Evolutionary conservation across 202 grass and related monocot species (phyloP).

Genomic region (Elaeis oleifera): DNA sequence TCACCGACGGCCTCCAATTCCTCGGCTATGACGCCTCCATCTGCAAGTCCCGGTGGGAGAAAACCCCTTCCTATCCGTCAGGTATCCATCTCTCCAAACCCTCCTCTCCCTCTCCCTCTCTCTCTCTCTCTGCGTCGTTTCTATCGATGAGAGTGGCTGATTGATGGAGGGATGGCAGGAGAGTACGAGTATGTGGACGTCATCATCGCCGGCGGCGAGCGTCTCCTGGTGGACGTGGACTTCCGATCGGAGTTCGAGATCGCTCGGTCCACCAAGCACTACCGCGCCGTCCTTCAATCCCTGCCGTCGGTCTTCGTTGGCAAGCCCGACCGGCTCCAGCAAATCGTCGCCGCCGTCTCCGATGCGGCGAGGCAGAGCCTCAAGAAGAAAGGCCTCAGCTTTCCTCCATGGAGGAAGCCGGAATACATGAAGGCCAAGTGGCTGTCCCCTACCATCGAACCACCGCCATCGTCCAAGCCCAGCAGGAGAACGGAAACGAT

Average conservation of each 20-base stretch:
- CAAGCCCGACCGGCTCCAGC: conserved; percentile 43
- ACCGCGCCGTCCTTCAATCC: conserved; percentile 54
- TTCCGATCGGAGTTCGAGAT: conserved; percentile 88
- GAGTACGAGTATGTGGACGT: conserved; percentile 91
- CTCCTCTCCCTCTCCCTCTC: not conserved
- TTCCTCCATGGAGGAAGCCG: conserved; percentile 60
- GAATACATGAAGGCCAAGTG: conserved; percentile 87
- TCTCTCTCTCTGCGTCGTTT: not conserved
- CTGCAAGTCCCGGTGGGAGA: conserved; percentile 81
- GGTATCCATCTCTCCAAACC: conserved; percentile 25
- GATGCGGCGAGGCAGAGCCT: conserved; percentile 61
- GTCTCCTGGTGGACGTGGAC: conserved; percentile 64
- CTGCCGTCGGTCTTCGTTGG: conserved; percentile 75
- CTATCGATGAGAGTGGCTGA: conserved; percentile 6
- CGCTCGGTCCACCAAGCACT: conserved; percentile 61
- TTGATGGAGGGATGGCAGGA: conserved; percentile 24
- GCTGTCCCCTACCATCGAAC: conserved; percentile 30
- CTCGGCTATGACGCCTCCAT: conserved; percentile 74
- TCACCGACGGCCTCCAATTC: conserved; percentile 58
- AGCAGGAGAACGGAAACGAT: not conserved
- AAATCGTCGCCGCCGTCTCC: conserved; percentile 58
- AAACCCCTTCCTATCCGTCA: conserved; percentile 54
- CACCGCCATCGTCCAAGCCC: not conserved
- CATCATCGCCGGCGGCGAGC: conserved; percentile 24
- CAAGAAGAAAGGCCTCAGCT: conserved; percentile 79